Conservation (phyloP, 306 rosid species). For the Vigna unguiculata region DNA sequence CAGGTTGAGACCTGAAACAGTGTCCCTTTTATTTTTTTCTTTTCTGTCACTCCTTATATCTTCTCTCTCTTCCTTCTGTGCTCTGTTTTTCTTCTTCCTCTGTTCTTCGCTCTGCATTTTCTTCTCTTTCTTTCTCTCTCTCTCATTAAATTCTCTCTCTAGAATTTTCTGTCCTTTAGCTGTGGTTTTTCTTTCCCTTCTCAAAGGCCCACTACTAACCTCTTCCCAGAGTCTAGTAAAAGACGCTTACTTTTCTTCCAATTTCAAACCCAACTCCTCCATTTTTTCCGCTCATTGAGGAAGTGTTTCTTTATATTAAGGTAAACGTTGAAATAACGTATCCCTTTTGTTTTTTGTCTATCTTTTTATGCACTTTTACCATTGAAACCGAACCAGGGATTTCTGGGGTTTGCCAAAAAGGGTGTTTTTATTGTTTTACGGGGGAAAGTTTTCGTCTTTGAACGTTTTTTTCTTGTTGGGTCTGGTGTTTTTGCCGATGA, state of each 20-base stretch:
- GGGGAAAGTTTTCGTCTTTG: slow-evolving; percentile 30
- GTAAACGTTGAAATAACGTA: slow-evolving; percentile 16
- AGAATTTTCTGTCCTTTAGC: slow-evolving; percentile 27
- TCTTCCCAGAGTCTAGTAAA: background rate
- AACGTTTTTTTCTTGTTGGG: background rate
- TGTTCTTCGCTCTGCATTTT: background rate
- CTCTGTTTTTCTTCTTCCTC: slow-evolving; percentile 22
- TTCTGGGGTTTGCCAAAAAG: slow-evolving; percentile 30
- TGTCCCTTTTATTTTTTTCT: slow-evolving; percentile 36
- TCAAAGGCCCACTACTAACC: slow-evolving; percentile 17
- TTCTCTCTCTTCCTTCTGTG: background rate
- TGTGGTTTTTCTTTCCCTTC: slow-evolving; percentile 44
- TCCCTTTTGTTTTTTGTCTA: background rate
- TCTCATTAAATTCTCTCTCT: background rate
- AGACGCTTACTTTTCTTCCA: background rate
- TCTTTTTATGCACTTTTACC: background rate
- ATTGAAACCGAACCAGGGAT: background rate
- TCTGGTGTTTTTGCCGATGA: background rate
- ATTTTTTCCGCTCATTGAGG: slow-evolving; percentile 3
- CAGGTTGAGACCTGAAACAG: background rate
- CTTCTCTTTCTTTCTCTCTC: background rate
- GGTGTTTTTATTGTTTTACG: slow-evolving; percentile 29
- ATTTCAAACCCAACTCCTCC: background rate
- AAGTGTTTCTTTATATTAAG: slow-evolving; percentile 27
- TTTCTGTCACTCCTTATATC: slow-evolving; percentile 28